Evolutionary conservation across 345 rosid genomes (phyloP).

Genomic region (Eutrema japonicum): DNA sequence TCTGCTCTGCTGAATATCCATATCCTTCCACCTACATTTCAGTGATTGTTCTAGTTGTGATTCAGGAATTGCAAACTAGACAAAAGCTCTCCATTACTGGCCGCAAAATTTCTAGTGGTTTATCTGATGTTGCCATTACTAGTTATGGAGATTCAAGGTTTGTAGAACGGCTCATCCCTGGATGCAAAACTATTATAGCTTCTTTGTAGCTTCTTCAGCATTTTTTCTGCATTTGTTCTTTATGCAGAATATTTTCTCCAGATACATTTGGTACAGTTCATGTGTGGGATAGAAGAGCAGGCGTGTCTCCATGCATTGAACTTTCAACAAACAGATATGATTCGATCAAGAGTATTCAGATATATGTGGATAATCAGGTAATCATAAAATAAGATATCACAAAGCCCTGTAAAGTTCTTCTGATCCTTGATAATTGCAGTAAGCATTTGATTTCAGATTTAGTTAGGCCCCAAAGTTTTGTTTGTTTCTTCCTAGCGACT

Average conservation of each 20-base stretch:
- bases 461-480: slow-evolving; percentile 22
- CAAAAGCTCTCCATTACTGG: slow-evolving; percentile 57
- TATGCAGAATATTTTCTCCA: slow-evolving; percentile 72
- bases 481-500: slow-evolving; percentile 10
- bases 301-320: slow-evolving; percentile 68
- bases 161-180: slow-evolving; percentile 30
- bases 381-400: slow-evolving; percentile 23
- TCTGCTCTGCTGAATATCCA: slow-evolving; percentile 27
- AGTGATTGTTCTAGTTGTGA: slow-evolving; percentile 25
- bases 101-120: slow-evolving; percentile 54
- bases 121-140: slow-evolving; percentile 71
- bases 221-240: slow-evolving; percentile 17
- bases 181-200: slow-evolving; percentile 23
- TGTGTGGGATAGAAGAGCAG: slow-evolving; percentile 84
- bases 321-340: slow-evolving; percentile 54
- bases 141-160: slow-evolving; percentile 68
- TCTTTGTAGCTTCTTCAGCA: slow-evolving; percentile 29
- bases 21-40: slow-evolving; percentile 14
- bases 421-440: slow-evolving; percentile 19
- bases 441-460: slow-evolving; percentile 8
- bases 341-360: slow-evolving; percentile 64
- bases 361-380: slow-evolving; percentile 80
- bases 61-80: slow-evolving; percentile 71
- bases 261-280: slow-evolving; percentile 68
- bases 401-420: slow-evolving; percentile 25